Evolutionary conservation across 192 early-diverging fungal genomes (phyloP).

Genomic region (Entomortierella lignicola): DNA sequence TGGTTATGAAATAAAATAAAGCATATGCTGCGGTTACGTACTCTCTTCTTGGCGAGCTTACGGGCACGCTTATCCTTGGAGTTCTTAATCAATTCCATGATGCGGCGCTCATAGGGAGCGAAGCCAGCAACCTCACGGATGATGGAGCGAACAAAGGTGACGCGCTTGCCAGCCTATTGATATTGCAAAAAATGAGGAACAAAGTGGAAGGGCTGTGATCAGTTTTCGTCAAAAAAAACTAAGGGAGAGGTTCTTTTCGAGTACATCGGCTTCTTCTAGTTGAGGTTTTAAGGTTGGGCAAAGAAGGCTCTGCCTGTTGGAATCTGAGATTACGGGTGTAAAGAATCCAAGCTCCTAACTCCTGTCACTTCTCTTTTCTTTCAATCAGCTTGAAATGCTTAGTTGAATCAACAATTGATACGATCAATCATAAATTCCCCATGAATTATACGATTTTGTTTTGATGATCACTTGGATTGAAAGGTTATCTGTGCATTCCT

Average conservation of each 20-base stretch:
- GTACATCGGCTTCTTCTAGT: too few species aligned
- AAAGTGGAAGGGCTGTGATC: neutral
- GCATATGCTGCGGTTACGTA: slow-evolving; percentile 46
- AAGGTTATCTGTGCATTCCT: neutral
- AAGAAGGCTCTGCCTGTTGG: neutral
- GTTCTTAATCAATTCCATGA: slow-evolving; percentile 99
- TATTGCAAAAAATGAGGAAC: neutral
- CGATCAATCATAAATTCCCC: slow-evolving; percentile 29
- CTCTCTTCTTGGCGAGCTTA: slow-evolving; percentile 97
- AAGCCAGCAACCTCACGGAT: slow-evolving; percentile 98
- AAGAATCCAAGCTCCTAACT: neutral
- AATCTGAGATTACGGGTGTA: neutral
- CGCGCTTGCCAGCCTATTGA: slow-evolving; percentile 68
- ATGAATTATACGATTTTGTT: neutral
- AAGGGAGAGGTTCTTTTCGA: too few species aligned
- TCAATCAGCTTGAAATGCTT: too few species aligned
- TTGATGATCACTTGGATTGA: neutral
- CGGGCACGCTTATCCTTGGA: slow-evolving; percentile 99
- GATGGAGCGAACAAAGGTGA: slow-evolving; percentile 91
- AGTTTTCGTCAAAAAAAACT: neutral
- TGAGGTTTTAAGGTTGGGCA: too few species aligned
- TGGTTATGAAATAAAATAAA: too few species aligned
- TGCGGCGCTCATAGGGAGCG: slow-evolving; percentile 98
- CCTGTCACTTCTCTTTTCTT: too few species aligned
- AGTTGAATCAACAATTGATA: too few species aligned